A percentile compares a stretch with the other conserved stretches of the same genome.
phyloP scores from a whole-genome alignment of 768 basidiomycete species.

The Rhodotorula toruloides region DNA sequence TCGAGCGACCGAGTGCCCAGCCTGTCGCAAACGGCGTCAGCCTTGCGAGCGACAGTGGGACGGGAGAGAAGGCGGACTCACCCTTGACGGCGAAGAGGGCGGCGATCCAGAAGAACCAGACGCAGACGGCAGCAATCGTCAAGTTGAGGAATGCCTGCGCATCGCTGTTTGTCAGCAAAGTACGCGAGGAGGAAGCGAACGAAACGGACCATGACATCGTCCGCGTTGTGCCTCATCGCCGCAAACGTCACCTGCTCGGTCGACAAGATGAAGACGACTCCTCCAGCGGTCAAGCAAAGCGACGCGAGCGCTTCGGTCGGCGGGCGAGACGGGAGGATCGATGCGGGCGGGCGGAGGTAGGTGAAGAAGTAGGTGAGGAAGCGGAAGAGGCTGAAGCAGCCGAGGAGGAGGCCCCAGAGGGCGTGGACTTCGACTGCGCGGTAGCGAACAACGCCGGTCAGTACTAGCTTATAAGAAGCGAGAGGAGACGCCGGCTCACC shows the following conservation, averaged over 20 bases:
- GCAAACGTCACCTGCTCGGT: slow-evolving; percentile 70
- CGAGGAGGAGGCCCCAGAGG: slow-evolving; percentile 83
- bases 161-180: background rate
- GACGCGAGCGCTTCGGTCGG: slow-evolving; percentile 86
- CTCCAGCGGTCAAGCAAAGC: slow-evolving; percentile 75
- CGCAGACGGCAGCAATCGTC: slow-evolving; percentile 76
- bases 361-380: slow-evolving; percentile 91
- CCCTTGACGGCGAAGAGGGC: slow-evolving; percentile 73
- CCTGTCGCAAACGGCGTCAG: background rate
- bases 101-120: slow-evolving; percentile 79
- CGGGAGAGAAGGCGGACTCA: background rate
- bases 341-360: slow-evolving; percentile 58
- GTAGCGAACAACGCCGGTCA: background rate
- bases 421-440: slow-evolving; percentile 75
- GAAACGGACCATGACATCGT: slow-evolving; percentile 55
- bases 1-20: background rate
- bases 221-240: slow-evolving; percentile 82
- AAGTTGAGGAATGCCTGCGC: slow-evolving; percentile 54
- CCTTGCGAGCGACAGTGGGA: no score
- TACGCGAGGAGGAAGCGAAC: background rate
- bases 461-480: background rate
- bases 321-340: slow-evolving; percentile 66
- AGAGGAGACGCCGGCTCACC: slow-evolving; percentile 39
- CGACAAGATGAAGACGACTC: slow-evolving; percentile 80
- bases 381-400: slow-evolving; percentile 69